Conservation (phyloP, 441 rosid species). For the Erodium chrysanthum region DNA sequence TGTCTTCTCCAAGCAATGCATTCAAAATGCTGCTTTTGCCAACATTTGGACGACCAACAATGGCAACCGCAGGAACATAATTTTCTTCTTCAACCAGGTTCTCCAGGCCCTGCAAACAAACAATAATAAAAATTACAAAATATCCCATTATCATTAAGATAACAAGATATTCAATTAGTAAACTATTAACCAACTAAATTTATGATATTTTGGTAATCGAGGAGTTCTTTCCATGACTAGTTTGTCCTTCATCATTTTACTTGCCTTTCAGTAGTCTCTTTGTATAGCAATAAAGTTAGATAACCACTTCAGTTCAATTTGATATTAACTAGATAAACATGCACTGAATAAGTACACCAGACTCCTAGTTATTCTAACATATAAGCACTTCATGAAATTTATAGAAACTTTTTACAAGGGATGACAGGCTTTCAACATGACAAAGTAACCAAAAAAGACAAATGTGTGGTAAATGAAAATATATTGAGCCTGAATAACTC, state of each 20-base stretch:
- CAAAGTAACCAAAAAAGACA: background rate
- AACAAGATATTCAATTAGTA: background rate
- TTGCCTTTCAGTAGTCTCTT: background rate
- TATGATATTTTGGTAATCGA: background rate
- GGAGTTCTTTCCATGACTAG: background rate
- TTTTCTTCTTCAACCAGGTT: slow-evolving; percentile 36
- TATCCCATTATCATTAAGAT: background rate
- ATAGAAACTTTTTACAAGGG: background rate
- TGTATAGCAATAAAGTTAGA: background rate
- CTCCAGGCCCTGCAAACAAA: slow-evolving; percentile 36
- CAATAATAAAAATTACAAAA: background rate
- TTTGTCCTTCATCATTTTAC: background rate
- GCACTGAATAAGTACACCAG: background rate
- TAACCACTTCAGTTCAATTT: background rate
- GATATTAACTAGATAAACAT: background rate
- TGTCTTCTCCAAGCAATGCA: slow-evolving; percentile 91
- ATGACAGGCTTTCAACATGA: background rate
- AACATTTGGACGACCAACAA: slow-evolving; percentile 93
- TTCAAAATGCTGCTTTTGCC: slow-evolving; percentile 96
- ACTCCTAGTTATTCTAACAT: background rate
- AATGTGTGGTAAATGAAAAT: background rate
- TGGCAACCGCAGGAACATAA: slow-evolving; percentile 79
- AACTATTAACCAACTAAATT: background rate
- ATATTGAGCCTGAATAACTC: background rate
- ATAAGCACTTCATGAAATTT: background rate